Evolutionary conservation across 805 yeast genomes (phyloP), one percentile per base, ranked within the genome.

Genomic region (Priceomyces melissophilus): DNA sequence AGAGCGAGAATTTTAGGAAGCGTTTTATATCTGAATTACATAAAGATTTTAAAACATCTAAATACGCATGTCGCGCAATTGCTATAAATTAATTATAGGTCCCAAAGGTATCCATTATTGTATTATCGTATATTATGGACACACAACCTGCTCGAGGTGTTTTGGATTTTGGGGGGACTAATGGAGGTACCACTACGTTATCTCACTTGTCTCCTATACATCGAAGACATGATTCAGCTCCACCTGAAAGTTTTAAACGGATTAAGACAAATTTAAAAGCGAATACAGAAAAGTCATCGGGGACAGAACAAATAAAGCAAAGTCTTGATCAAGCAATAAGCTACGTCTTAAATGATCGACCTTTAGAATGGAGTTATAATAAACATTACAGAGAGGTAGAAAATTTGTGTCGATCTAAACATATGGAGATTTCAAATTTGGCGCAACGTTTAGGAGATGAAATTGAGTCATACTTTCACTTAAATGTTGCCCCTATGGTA

Each of bases 401-500:
- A 45, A 41, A 52, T 14, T 43, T 67, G 7, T 66, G 72, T 42
- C 47, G 55, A 17, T 55, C 46, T 42, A 61, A 58, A 38, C 60
- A 62, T 32, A 43, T 54, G 3, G 72, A 67, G 46, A 69, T 65
- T 42, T 50, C 64, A 15, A 49, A 52, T 35, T 41, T 69, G 4
- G 52, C 54, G 10, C 49, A 43, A 4, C 16, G 55, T 11, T 45
- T 56, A 6, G 43, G 40, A 37, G 39, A 39, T 2, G 56, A 50
- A 13, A 49, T 65, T 10, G 57, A 53, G 17, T 23, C 14, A 1
- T 32, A 49, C 26, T 55, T 58, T 36, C 11, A 35, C 8, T 12
- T 34, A 4, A 30, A 32, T 1, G 46, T 57, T 3, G 36, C 42
- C 11, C 52, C 50, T 2, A 31, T 34, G 4, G 15, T 50, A 3